Percentiles rank a stretch among this genome's conserved stretches.
phyloP scores from a whole-genome alignment of 2,329 filamentous ascomycete genomes.

The Aspergillus japonicus region DNA sequence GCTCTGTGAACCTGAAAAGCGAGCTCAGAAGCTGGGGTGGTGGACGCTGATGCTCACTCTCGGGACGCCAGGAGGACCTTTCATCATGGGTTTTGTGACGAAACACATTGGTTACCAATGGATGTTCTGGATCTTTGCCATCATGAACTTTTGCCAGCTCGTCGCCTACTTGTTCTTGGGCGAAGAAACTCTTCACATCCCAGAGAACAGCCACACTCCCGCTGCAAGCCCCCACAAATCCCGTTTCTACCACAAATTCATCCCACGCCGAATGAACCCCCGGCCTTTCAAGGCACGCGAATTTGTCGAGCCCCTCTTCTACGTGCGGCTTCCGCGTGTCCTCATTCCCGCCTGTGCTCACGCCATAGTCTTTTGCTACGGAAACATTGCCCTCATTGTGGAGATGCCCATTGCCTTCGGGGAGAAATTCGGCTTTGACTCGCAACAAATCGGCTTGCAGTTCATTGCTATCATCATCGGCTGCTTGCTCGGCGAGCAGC shows the following conservation, averaged over 20 bases:
- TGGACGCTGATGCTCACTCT: constrained; percentile 53
- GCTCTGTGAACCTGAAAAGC: constrained; percentile 53
- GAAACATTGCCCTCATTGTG: constrained; percentile 53
- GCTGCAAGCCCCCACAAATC: constrained; percentile 26
- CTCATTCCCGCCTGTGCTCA: constrained; percentile 54
- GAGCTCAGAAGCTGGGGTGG: constrained; percentile 53
- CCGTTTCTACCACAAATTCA: constrained; percentile 35
- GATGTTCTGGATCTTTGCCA: constrained; percentile 60
- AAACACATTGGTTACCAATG: constrained; percentile 54
- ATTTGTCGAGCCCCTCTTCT: constrained; percentile 50
- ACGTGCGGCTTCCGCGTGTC: constrained; percentile 47
- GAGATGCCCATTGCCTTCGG: constrained; percentile 60
- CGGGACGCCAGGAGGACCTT: constrained; percentile 42
- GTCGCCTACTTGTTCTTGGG: constrained; percentile 54
- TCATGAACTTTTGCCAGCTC: constrained; percentile 55
- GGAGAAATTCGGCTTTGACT: constrained; percentile 55
- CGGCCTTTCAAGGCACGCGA: constrained; percentile 46
- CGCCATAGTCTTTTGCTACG: constrained; percentile 57
- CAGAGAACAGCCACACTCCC: constrained; percentile 38
- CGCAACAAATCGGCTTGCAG: constrained; percentile 58
- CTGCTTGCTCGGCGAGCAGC: constrained; percentile 57
- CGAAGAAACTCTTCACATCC: constrained; percentile 53
- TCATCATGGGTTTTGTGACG: constrained; percentile 43
- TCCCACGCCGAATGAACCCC: constrained; percentile 49
- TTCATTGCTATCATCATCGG: constrained; percentile 59